Conservation (phyloP, 2,329 filamentous ascomycete genomes). For the Rasamsonia emersonii region DNA sequence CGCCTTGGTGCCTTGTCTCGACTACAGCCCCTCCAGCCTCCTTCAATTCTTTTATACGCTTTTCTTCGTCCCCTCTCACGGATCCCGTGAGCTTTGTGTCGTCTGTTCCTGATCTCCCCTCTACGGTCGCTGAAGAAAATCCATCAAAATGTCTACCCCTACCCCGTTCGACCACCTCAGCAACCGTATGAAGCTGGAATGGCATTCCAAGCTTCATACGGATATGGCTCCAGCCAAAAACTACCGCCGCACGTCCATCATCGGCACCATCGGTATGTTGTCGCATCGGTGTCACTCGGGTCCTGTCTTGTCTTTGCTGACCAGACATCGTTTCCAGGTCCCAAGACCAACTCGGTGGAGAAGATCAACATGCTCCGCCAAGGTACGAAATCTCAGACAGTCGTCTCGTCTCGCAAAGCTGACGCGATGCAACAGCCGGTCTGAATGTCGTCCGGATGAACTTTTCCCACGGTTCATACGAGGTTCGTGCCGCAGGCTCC, state of each 20-base stretch:
- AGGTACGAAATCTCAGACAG: conserved; percentile 29
- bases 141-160: conserved; percentile 55
- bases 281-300: too few species aligned
- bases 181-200: conserved; percentile 63
- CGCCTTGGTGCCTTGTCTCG: too few species aligned
- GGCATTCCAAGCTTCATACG: conserved; percentile 74
- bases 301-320: conserved; percentile 3
- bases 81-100: too few species aligned
- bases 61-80: too few species aligned
- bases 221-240: conserved; percentile 78
- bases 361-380: conserved; percentile 90
- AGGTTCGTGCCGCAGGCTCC: conserved; percentile 33
- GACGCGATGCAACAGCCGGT: conserved; percentile 48
- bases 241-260: conserved; percentile 95
- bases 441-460: conserved; percentile 99
- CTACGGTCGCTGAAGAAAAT: too few species aligned
- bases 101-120: too few species aligned
- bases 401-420: conserved; percentile 8
- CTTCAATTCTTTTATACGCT: too few species aligned
- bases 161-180: conserved; percentile 80
- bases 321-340: conserved; percentile 42
- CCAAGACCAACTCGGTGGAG: conserved; percentile 97
- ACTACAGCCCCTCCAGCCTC: too few species aligned
- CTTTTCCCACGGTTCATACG: conserved; percentile 91
- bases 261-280: conserved; percentile 82